phyloP scores from a whole-genome alignment of 805 yeast species.

The Candida yuanshanica region DNA sequence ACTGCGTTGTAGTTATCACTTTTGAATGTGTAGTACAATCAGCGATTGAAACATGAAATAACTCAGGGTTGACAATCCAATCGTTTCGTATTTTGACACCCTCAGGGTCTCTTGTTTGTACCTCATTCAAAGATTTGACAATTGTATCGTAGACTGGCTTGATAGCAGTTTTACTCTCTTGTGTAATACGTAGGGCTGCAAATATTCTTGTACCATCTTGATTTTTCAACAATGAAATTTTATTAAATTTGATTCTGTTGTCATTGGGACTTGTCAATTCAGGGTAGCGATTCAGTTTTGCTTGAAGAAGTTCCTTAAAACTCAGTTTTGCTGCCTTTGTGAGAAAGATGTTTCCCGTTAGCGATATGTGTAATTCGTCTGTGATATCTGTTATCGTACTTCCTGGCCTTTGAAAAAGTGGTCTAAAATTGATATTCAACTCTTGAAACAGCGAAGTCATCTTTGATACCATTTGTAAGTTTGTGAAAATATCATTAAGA shows the following conservation, averaged over 20 bases:
- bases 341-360: constrained; percentile 3
- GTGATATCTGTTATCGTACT: constrained; percentile 4
- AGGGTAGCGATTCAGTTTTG: background rate
- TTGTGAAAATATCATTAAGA: background rate
- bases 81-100: background rate
- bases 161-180: background rate
- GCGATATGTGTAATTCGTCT: constrained; percentile 13
- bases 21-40: background rate
- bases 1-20: background rate
- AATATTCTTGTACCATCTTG: constrained; percentile 3
- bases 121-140: background rate
- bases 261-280: background rate
- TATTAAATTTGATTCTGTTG: constrained; percentile 3
- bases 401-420: constrained; percentile 4
- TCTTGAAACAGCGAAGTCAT: constrained; percentile 5
- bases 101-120: background rate
- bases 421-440: constrained; percentile 1
- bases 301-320: background rate
- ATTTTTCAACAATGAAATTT: constrained; percentile 3
- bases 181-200: constrained; percentile 2
- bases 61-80: constrained; percentile 2
- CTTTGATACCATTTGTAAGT: constrained; percentile 3
- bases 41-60: constrained; percentile 6
- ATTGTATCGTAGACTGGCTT: background rate
- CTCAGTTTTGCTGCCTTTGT: background rate